Evolutionary conservation across 495 filamentous ascomycete genomes (phyloP).

Genomic region (Penicillium crystallinum): DNA sequence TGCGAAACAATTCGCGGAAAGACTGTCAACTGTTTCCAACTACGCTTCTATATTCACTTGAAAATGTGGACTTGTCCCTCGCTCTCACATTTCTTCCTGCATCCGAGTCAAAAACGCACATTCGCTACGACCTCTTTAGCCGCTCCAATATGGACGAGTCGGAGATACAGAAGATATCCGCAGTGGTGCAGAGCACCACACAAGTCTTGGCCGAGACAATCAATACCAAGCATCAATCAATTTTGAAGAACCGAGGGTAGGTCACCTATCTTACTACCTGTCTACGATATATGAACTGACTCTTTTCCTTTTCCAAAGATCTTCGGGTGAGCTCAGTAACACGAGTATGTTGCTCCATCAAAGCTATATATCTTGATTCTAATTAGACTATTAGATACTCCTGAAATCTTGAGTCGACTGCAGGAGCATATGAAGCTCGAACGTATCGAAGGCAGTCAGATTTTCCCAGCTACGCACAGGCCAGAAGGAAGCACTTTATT

Average conservation of each 20-base stretch:
- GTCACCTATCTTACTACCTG: neutral
- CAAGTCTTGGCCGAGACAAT: neutral
- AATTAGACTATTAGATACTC: neutral
- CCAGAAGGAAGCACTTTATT: conserved; percentile 27
- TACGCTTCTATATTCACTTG: conserved; percentile 15
- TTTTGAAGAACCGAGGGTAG: neutral
- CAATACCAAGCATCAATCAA: conserved; percentile 5
- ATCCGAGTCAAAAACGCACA: conserved; percentile 14
- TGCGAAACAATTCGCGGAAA: neutral
- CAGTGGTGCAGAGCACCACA: neutral
- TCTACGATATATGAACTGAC: neutral
- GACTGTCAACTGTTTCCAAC: conserved; percentile 10
- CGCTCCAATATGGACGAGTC: neutral
- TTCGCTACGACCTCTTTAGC: conserved; percentile 21
- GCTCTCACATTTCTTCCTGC: conserved; percentile 17
- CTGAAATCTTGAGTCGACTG: conserved; percentile 16
- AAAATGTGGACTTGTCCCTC: conserved; percentile 7
- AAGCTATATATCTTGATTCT: neutral
- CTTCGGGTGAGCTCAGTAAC: neutral
- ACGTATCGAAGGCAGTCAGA: conserved; percentile 15
- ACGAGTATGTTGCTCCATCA: conserved; percentile 1
- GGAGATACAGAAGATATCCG: neutral
- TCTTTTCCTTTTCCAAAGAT: neutral
- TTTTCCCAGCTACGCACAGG: conserved; percentile 29
- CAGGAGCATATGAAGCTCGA: conserved; percentile 31